Conservation (phyloP, 2,329 filamentous ascomycete genomes). For the Ilyonectria sp. region DNA sequence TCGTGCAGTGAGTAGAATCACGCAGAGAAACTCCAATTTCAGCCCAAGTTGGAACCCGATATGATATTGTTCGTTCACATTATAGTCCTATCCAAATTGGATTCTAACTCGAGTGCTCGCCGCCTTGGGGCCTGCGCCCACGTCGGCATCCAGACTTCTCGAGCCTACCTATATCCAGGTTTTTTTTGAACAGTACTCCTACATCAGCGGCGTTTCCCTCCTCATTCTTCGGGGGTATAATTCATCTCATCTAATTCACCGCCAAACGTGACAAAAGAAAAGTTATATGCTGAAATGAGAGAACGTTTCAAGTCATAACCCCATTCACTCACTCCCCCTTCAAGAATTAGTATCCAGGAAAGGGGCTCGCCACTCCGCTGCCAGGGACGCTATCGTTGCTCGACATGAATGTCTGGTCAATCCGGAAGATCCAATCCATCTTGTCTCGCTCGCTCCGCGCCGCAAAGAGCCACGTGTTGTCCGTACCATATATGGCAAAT, state of each 20-base stretch:
- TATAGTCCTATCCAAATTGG: conserved; percentile 27
- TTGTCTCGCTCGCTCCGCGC: conserved; percentile 92
- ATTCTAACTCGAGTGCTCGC: conserved; percentile 17
- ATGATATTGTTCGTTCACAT: conserved; percentile 18
- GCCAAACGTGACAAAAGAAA: conserved; percentile 49
- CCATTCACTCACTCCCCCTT: conserved; percentile 33
- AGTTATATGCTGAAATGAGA: conserved; percentile 43
- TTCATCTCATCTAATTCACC: conserved; percentile 51
- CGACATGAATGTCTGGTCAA: conserved; percentile 83
- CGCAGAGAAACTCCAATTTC: neutral
- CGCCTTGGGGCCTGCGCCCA: conserved; percentile 16
- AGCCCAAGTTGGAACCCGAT: neutral
- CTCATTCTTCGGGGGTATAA: conserved; percentile 49
- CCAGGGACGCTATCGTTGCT: conserved; percentile 59
- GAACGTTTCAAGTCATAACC: conserved; percentile 50
- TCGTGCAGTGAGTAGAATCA: neutral
- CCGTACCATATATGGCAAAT: conserved; percentile 93
- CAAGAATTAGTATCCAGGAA: conserved; percentile 52
- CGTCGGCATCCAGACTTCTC: conserved; percentile 25
- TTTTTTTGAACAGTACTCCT: conserved; percentile 34
- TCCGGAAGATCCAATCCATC: conserved; percentile 95
- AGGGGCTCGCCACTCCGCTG: conserved; percentile 56
- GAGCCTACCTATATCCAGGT: conserved; percentile 44
- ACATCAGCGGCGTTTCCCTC: conserved; percentile 43
- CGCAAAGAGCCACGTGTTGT: conserved; percentile 96